phyloP scores from a whole-genome alignment of 1,139 yeast species.

The Debaryomyces sp. region DNA sequence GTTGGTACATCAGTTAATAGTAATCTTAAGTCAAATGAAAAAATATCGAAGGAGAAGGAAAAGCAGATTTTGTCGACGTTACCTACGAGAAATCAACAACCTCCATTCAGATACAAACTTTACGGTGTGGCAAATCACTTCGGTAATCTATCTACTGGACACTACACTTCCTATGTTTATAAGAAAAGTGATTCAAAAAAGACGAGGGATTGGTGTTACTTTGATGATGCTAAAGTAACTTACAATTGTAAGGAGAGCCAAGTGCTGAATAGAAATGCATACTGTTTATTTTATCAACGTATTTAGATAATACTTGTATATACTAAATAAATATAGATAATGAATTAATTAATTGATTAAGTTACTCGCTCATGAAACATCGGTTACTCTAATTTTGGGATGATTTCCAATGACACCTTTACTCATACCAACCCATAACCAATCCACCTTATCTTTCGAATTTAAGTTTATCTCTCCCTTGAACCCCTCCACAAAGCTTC shows the following conservation, averaged over 20 bases:
- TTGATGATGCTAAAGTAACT: constrained; percentile 69
- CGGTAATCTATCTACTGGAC: constrained; percentile 85
- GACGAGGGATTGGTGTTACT: constrained; percentile 67
- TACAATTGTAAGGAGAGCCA: constrained; percentile 41
- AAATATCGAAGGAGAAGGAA: constrained; percentile 44
- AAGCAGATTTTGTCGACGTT: constrained; percentile 48
- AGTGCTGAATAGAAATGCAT: constrained; percentile 66
- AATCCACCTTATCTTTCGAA: constrained; percentile 55
- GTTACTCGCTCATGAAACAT: constrained; percentile 12
- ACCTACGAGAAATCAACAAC: constrained; percentile 73
- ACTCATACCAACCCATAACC: constrained; percentile 79
- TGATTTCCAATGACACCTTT: constrained; percentile 53
- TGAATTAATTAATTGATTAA: neutral
- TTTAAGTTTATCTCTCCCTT: constrained; percentile 60
- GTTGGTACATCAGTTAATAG: constrained; percentile 36
- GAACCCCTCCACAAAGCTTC: constrained; percentile 81
- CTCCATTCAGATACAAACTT: constrained; percentile 78
- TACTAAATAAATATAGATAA: neutral
- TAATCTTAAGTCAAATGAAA: constrained; percentile 13
- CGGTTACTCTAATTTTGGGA: constrained; percentile 42
- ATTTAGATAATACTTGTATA: constrained; percentile 19
- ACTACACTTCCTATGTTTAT: constrained; percentile 83
- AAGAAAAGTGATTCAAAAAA: constrained; percentile 46
- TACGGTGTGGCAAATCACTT: constrained; percentile 89
- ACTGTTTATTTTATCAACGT: constrained; percentile 69